These are phyloP conservation scores for Yamadazyma laniorum DNA, from an alignment of 805 yeast species.

Conservation along the genomic window DNA sequence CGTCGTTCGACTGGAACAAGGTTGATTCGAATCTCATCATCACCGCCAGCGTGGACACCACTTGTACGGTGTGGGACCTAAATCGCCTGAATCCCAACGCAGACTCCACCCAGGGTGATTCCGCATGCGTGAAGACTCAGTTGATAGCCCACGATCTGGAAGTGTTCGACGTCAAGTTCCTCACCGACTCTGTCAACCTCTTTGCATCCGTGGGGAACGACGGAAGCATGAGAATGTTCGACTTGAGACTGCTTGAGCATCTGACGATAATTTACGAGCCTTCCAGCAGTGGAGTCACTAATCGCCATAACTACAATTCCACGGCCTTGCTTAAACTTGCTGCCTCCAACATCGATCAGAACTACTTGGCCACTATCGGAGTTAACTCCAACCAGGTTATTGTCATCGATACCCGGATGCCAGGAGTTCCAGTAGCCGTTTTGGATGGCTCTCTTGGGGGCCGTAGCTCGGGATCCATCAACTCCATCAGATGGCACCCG, in stretches of 20 bases:
- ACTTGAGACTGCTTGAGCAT: slow-evolving; percentile 83
- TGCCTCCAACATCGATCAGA: slow-evolving; percentile 76
- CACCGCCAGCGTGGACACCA: slow-evolving; percentile 89
- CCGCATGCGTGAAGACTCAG: slow-evolving; percentile 80
- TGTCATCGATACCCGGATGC: slow-evolving; percentile 81
- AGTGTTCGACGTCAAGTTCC: slow-evolving; percentile 87
- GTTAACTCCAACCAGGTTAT: slow-evolving; percentile 63
- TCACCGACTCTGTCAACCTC: slow-evolving; percentile 68
- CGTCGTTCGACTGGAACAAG: slow-evolving; percentile 91
- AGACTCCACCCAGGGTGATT: slow-evolving; percentile 26
- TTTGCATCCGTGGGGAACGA: slow-evolving; percentile 95
- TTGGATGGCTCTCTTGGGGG: slow-evolving; percentile 55
- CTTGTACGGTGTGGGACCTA: slow-evolving; percentile 96
- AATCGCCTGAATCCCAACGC: slow-evolving; percentile 19
- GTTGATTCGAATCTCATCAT: slow-evolving; percentile 68
- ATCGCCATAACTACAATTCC: slow-evolving; percentile 21
- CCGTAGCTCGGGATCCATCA: slow-evolving; percentile 59
- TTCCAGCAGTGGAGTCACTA: slow-evolving; percentile 18
- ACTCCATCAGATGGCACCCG: slow-evolving; percentile 85
- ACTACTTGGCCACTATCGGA: slow-evolving; percentile 80
- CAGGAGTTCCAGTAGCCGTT: slow-evolving; percentile 75
- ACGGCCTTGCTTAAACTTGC: slow-evolving; percentile 73
- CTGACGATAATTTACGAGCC: slow-evolving; percentile 94
- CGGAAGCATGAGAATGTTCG: slow-evolving; percentile 92
- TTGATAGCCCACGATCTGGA: slow-evolving; percentile 95